Evolutionary conservation across 306 rosid genomes (phyloP), one percentile per base, ranked within the genome.

Genomic region (Ziziphus jujuba): DNA sequence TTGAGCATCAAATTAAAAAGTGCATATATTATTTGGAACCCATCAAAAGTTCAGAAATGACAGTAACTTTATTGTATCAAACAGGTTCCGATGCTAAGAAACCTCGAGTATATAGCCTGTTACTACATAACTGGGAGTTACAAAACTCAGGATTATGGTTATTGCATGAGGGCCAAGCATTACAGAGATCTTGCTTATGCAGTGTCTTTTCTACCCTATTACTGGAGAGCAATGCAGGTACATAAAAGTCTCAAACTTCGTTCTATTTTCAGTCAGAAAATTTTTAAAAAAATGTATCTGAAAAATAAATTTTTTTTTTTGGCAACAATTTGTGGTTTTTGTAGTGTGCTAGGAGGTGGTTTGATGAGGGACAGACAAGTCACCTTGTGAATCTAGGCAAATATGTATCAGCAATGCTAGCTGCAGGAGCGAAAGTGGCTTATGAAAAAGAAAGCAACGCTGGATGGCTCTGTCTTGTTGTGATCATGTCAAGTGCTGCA

Each of bases 171-270:
- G 38, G 63, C 84, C 23, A 85, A 83, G 63, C 75, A 90, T 72
- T 88, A 84, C 68, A 78, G 84, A 60, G 99, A 95, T 74, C 89
- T 95, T 63, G 90, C 96, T 40, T 88, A 85, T 71, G 99, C 97
- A 1, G 95, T 95, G 21, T 95, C 99, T 16, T 95, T 95, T 72
- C 86, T 95, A 67, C 99, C 99, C 16, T 95, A 95, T 72, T 95
- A 90, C 65, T 95, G 97, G 99, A 88, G 99, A 66, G 99, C 99
- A 47, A 95, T 95, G 99, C 99, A 95, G 96, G 99, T 89, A 35
- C 35, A 67, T 43, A 51, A 9, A 44, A 1, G 13, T 25, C 57
- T 33, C 40, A 47, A 21, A 63, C 17, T 24, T 25, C 16, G 47
- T 6, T 49, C 7, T 53, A 5, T 14, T 4, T n/a, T 28, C 33